Evolutionary conservation across 163 green algal species (phyloP), one percentile per base, ranked within the genome.

Genomic region (Chloroidium sp.): DNA sequence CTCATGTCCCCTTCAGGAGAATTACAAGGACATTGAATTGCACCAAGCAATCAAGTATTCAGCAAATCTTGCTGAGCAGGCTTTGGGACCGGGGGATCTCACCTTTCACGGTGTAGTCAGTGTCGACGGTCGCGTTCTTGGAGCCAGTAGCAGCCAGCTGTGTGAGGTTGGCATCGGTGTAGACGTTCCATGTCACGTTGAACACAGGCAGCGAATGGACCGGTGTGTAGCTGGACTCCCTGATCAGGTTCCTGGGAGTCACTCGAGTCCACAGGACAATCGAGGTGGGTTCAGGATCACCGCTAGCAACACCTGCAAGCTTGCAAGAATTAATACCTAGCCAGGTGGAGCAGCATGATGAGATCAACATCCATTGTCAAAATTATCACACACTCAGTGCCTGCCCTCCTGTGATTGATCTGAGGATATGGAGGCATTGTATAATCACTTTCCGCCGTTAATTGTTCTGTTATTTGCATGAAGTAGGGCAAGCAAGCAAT

Each of bases 191-290:
- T 59, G 69, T 78, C 12, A 82, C 78, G 36, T 78, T 74, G 69
- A 78, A 82, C 69, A 3, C 8, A 3, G 69, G 69, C 69, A 36
- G 14, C 69, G 8, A 4, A 76, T 76, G 69, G 3, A 76, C 10
- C 8, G 69, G 69, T 4, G 69, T 76, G 57, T 76, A 62, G 64
- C 64, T 76, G 69, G 61, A 2, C 4, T 82, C 57, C 59, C 61
- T 62, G 59, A 78, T 69, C 59, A 82, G 58, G 59, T 64, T 78
- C 4, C 80, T 69, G 13, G 68, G 67, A 1, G 68, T 84, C 6
- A 78, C 67, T 12, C 69, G 81, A 62, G 76, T 84, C 81, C 81
- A 84, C 60, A 79, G 74, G 1, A 83, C 76, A 10, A 83, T 80
- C 62, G 61, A 74, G 60, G 6, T 14, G 4, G 36, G 36, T 3